Evolutionary conservation across 805 yeast genomes (phyloP), one percentile per base, ranked within the genome.

Genomic region (Clavispora carvajalis): DNA sequence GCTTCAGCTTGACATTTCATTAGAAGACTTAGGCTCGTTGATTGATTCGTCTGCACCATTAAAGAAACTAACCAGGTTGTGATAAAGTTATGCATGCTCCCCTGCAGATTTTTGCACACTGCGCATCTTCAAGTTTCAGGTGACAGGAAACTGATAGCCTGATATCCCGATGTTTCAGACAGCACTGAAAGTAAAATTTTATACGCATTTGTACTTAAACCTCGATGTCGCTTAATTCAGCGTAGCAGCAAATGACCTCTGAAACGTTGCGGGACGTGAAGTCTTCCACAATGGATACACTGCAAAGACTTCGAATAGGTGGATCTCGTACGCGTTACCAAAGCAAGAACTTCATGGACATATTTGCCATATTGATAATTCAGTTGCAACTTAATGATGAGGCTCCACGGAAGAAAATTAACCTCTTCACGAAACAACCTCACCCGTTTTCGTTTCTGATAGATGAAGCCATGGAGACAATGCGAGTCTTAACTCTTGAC

Each of bases 311-410:
- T 15, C 31, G 31, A 28, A 28, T 19, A 28, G 31, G 19, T 13
- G 12, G 2, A 15, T n/a, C 31, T 2, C 7, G 19, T 9, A 9
- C 31, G 9, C 18, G 81, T 11, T 28, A 28, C 21, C 74, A 68
- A 51, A 72, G 67, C 36, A 70, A 72, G 33, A 89, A 85, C 50
- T 49, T 85, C 33, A 77, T 77, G 46, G 77, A 76, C 24, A 73
- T 85, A 0, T 87, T 62, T 54, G 71, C 86, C 1, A 60, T 79
- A 22, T 46, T 75, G 48, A 37, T 77, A 0, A 61, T 63, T 31
- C 58, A 65, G 24, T 62, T 83, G 33, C 40, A 58, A 2, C 53
- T 67, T 21, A 40, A 42, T 2, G 54, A 47, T 11, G 23, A n/a
- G 39, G 16, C 39, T 28, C 33, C 47, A 49, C 31, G 36, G 46